These are phyloP conservation scores for Alternaria sp. DNA, from an alignment of 2,329 filamentous ascomycete species.

Conservation along the genomic window DNA sequence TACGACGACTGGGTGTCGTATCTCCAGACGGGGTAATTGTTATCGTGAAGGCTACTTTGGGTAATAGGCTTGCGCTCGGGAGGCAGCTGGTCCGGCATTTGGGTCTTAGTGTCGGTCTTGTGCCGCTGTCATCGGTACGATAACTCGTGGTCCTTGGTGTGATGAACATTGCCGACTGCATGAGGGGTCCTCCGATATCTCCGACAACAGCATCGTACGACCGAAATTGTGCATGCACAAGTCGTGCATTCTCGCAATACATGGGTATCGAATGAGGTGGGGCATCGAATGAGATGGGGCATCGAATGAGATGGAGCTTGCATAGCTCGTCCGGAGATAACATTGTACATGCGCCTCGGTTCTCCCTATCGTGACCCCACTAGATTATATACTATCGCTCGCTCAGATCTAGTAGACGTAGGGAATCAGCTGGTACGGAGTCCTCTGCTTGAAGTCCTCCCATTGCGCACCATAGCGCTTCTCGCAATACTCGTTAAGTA, in stretches of 20 bases:
- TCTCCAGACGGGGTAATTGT: constrained; percentile 3
- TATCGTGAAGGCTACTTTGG: constrained; percentile 28
- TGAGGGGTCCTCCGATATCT: background rate
- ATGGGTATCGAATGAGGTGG: background rate
- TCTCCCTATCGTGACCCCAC: background rate
- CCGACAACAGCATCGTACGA: background rate
- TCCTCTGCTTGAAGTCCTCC: constrained; percentile 49
- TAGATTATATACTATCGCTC: background rate
- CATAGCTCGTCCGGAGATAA: background rate
- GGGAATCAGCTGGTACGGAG: constrained; percentile 46
- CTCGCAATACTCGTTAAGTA: constrained; percentile 58
- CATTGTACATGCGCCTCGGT: background rate
- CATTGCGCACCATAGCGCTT: constrained; percentile 51
- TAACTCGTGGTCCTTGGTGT: constrained; percentile 3
- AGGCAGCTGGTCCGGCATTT: constrained; percentile 12
- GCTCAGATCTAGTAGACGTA: constrained; percentile 33
- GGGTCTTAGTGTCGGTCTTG: constrained; percentile 13
- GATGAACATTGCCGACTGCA: constrained; percentile 5
- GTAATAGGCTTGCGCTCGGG: constrained; percentile 12
- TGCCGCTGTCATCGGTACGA: constrained; percentile 3
- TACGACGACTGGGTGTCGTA: constrained; percentile 12
- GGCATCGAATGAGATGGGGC: background rate
- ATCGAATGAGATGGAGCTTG: background rate
- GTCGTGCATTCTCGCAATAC: background rate
- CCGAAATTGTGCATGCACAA: constrained; percentile 1